Conservation (phyloP, 169 alveolate species). For the Plasmodium adleri region DNA sequence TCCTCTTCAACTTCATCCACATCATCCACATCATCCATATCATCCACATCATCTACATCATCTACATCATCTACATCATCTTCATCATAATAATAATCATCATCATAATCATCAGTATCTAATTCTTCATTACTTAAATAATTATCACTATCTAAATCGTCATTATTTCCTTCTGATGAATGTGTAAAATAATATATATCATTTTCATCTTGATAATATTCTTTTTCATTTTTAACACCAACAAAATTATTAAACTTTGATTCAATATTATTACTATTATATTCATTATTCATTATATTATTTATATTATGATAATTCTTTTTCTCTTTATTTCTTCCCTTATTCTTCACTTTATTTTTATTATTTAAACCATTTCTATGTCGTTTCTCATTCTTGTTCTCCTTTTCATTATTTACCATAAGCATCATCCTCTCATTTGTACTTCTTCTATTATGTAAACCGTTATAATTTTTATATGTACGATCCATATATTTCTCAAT, state of each 20-base stretch:
- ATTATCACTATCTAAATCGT: not conserved
- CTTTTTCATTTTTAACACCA: not conserved
- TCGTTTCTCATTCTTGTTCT: not conserved
- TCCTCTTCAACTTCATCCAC: not conserved
- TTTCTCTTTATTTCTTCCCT: not conserved
- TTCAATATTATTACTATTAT: not conserved
- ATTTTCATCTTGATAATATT: not conserved
- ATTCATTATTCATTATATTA: not conserved
- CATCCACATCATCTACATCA: conserved; percentile 5
- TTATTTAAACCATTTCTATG: not conserved
- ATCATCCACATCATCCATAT: not conserved
- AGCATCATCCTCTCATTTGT: not conserved
- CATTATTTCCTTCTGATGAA: conserved; percentile 18
- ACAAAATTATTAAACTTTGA: too few species aligned
- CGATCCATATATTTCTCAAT: not conserved
- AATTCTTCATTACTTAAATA: not conserved
- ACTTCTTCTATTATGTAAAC: not conserved
- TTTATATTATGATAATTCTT: not conserved
- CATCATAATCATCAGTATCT: conserved; percentile 3
- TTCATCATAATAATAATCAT: conserved; percentile 9
- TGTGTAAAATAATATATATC: conserved; percentile 18
- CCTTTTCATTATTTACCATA: not conserved
- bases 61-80: too few species aligned
- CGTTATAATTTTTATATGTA: not conserved
- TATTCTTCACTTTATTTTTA: not conserved